phyloP scores from a whole-genome alignment of 768 basidiomycete genomes.

The Suillus variegatus region DNA sequence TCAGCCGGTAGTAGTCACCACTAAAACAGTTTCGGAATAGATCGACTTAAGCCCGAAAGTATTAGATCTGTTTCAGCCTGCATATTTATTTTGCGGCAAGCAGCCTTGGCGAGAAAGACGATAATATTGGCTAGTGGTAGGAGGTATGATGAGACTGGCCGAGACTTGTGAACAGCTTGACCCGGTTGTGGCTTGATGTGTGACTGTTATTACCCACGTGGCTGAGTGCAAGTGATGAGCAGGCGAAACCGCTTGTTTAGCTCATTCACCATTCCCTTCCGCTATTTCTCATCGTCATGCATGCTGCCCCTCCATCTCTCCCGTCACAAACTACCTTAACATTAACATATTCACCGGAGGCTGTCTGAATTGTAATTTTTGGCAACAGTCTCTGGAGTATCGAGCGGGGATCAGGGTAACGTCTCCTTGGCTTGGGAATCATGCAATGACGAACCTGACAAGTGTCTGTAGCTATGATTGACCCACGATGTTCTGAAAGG shows the following conservation, averaged over 20 bases:
- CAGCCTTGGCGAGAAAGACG: not conserved
- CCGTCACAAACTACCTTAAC: constrained; percentile 7
- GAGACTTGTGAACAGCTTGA: not conserved
- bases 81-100: not conserved
- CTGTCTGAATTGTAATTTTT: not conserved
- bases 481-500: not conserved
- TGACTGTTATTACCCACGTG: constrained; percentile 29
- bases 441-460: constrained; percentile 14
- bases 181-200: constrained; percentile 16
- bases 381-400: constrained; percentile 2
- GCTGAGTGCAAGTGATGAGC: constrained; percentile 28
- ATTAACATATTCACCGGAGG: not conserved
- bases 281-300: constrained; percentile 29
- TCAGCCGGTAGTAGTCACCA: not conserved
- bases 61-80: not conserved
- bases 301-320: constrained; percentile 17
- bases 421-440: constrained; percentile 20
- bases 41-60: not conserved
- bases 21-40: not conserved
- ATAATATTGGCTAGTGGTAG: not conserved
- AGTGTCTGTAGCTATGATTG: constrained; percentile 3
- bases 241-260: constrained; percentile 34
- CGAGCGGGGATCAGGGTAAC: constrained; percentile 25
- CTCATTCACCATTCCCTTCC: constrained; percentile 31
- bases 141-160: not conserved